Base-by-base conservation (phyloP, 345 rosid genomes). In the Barbarea vulgaris region DNA sequence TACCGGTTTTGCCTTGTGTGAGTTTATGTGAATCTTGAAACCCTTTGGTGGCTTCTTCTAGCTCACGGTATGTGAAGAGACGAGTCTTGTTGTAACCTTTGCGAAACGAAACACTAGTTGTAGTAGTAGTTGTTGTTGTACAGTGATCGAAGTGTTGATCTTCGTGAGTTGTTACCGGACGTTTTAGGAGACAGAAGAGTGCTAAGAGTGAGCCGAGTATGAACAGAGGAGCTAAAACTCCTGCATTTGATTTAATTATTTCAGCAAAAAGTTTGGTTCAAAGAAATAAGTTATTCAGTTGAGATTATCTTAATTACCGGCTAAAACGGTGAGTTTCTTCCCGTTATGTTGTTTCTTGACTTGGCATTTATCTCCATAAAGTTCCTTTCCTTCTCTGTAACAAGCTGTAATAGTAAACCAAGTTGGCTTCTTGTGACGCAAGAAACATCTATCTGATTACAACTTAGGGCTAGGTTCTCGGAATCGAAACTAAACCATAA, bases 11-110 rank as follows among this genome's bases (percentile, higher is more conserved):
- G 39, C 82, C 84, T 18, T 81, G 80, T 19, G 79, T 83, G 34
- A 87, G 84, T 68, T 81, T 89, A 22, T 85, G 87, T 39, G 64
- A 69, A 3, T 83, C 91, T 70, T 81, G 84, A 69, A 87, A 91
- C 47, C 87, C 88, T 76, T 76, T 81, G 3, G 94, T 84, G 25
- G 96, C 93, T 74, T 85, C 89, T 60, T 87, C 87, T 48, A 93
- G 86, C 82, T 93, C 98, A 21, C 84, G 84, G 81, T 84, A 86
- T 58, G 81, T 75, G 76, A 90, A 89, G 30, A 85, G 61, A 60
- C 86, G 86, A n/a, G 90, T 77, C 80, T 84, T 85, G 76, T 87
- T 85, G 76, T 87, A 87, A 62, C 88, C 85, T 83, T 90, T 90
- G 25, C 88, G 81, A 76, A 86, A 86, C 0, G 93, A 88, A 76